These are phyloP conservation scores for Ottelia alismoides DNA, from an alignment of 106 monocot species.

Conservation along the genomic window DNA sequence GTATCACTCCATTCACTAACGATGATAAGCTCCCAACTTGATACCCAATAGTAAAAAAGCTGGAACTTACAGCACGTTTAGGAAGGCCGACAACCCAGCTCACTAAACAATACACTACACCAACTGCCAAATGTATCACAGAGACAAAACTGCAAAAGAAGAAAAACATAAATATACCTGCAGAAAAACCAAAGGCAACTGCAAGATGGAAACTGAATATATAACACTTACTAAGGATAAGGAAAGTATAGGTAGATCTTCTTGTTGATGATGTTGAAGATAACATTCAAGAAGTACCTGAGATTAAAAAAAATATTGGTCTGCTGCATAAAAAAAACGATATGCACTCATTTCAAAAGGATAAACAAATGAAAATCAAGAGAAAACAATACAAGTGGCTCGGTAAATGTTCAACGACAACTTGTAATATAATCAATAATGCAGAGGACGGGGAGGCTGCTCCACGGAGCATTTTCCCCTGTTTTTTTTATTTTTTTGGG, in stretches of 20 bases:
- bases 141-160: slow-evolving; percentile 65
- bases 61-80: slow-evolving; percentile 81
- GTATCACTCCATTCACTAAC: too few relatives aligned
- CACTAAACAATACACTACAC: slow-evolving; percentile 72
- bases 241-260: slow-evolving; percentile 99
- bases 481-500: too few relatives aligned
- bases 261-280: slow-evolving; percentile 99
- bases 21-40: too few relatives aligned
- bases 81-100: slow-evolving; percentile 91
- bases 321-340: not conserved
- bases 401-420: too few relatives aligned
- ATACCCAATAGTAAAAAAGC: too few relatives aligned
- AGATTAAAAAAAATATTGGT: not conserved
- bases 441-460: too few relatives aligned
- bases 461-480: too few relatives aligned
- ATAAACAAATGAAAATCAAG: too few relatives aligned
- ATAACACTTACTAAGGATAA: slow-evolving; percentile 78
- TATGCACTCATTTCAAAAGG: too few relatives aligned
- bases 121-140: slow-evolving; percentile 68
- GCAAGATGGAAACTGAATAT: not conserved
- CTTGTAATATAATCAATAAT: too few relatives aligned
- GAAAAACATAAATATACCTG: not conserved
- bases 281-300: slow-evolving; percentile 99
- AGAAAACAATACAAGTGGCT: too few relatives aligned
- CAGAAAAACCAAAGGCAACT: not conserved